Percentiles rank a stretch among this genome's conserved stretches.
Evolutionary conservation across 106 monocot genomes (phyloP).

Genomic region (Vanilla planifolia): DNA sequence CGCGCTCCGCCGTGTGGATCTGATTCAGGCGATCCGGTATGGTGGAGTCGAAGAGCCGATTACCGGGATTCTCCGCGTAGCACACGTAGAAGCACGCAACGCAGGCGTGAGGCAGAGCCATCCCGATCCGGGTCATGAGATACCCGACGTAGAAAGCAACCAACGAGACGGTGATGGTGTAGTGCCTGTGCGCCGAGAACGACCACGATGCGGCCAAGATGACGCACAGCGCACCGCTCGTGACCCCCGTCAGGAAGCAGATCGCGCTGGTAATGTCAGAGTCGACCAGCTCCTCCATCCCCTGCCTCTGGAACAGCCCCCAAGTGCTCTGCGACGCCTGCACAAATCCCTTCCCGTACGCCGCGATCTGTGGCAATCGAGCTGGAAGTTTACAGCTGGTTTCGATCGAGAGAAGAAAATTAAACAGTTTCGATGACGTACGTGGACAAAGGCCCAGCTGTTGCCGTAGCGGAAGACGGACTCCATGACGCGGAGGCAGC

Average conservation of each 20-base stretch:
- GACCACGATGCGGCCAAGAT: constrained; percentile 79
- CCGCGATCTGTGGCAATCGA: constrained; percentile 53
- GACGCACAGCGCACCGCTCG: constrained; percentile 74
- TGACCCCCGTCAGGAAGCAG: constrained; percentile 82
- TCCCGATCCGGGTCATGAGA: constrained; percentile 94
- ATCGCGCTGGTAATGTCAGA: constrained; percentile 90
- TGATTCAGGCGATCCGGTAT: constrained; percentile 56
- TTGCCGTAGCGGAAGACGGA: constrained; percentile 86
- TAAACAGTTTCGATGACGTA: constrained; percentile 17
- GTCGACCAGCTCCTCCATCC: constrained; percentile 82
- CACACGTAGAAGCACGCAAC: constrained; percentile 94
- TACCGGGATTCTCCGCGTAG: constrained; percentile 82
- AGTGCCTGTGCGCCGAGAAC: constrained; percentile 46
- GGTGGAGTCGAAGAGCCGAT: constrained; percentile 70
- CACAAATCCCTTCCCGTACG: constrained; percentile 87
- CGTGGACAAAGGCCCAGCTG: constrained; percentile 99
- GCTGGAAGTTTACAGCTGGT: not conserved
- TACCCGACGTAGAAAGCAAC: constrained; percentile 94
- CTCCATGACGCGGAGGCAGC: constrained; percentile 92
- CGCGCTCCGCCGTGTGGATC: constrained; percentile 35
- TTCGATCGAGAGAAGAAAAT: not conserved
- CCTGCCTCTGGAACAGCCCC: constrained; percentile 66
- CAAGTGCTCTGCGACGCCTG: constrained; percentile 90
- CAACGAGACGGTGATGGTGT: constrained; percentile 81
- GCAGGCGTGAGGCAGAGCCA: constrained; percentile 95